Conservation (phyloP, 192 early-diverging fungal species). For the Podila clonocystis region DNA sequence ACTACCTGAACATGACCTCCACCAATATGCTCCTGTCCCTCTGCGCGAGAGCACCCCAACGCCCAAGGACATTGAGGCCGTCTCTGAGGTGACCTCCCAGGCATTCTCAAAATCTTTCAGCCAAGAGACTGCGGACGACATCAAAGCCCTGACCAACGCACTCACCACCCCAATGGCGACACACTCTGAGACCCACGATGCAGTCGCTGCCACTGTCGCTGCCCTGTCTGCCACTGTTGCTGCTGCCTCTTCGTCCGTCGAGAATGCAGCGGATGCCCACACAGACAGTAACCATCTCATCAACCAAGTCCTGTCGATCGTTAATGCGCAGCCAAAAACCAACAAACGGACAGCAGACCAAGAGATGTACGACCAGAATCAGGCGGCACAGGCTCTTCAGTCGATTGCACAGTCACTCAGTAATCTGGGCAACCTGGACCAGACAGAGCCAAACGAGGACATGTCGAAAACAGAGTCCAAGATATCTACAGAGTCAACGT, state of each 20-base stretch:
- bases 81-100: conserved; percentile 1
- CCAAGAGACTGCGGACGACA: conserved; percentile 18
- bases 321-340: conserved; percentile 14
- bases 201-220: conserved; percentile 14
- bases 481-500: background rate
- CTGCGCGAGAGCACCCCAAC: conserved; percentile 1
- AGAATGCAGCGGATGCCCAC: background rate
- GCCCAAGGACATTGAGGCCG: conserved; percentile 11
- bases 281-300: conserved; percentile 32
- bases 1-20: background rate
- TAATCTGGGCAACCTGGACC: background rate
- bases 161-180: conserved; percentile 27
- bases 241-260: background rate
- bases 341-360: conserved; percentile 16
- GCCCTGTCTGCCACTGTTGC: conserved; percentile 20
- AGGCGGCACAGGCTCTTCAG: conserved; percentile 38
- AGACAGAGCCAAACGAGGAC: background rate
- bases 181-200: conserved; percentile 11
- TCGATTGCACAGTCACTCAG: conserved; percentile 35
- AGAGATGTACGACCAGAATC: conserved; percentile 28
- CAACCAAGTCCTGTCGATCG: conserved; percentile 27
- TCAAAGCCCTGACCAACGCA: conserved; percentile 32
- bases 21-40: background rate
- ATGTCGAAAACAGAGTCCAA: background rate
- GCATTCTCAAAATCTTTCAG: conserved; percentile 5